A percentile compares a stretch with the other conserved stretches of the same genome.
phyloP scores from a whole-genome alignment of 2,329 filamentous ascomycete species.

The Phaeomoniella chlamydospora region DNA sequence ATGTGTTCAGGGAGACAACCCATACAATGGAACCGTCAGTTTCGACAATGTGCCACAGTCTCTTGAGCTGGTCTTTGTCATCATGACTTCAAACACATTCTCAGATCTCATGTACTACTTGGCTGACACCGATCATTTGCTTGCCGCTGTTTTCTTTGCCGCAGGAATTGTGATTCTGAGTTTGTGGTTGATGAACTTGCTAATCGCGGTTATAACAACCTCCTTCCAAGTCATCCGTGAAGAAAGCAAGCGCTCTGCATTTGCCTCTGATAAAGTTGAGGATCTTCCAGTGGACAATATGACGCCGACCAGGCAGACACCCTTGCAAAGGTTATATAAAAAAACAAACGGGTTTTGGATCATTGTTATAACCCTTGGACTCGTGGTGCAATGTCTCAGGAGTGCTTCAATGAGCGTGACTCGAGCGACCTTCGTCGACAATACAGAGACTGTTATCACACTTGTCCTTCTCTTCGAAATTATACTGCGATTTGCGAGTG shows the following conservation, averaged over 20 bases:
- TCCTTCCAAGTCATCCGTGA: slow-evolving; percentile 97
- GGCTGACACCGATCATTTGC: slow-evolving; percentile 78
- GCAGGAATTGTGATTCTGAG: slow-evolving; percentile 75
- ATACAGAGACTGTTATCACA: slow-evolving; percentile 62
- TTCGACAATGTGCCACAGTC: slow-evolving; percentile 94
- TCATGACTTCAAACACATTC: slow-evolving; percentile 98
- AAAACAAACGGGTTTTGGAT: slow-evolving; percentile 70
- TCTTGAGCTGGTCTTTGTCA: slow-evolving; percentile 85
- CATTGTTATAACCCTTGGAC: slow-evolving; percentile 59
- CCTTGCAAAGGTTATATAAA: slow-evolving; percentile 58
- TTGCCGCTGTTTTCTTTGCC: slow-evolving; percentile 64
- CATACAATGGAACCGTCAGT: slow-evolving; percentile 72
- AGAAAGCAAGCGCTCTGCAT: slow-evolving; percentile 87
- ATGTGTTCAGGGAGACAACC: slow-evolving; percentile 67
- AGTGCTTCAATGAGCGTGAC: slow-evolving; percentile 58
- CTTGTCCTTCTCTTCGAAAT: slow-evolving; percentile 71
- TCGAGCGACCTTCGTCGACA: slow-evolving; percentile 51
- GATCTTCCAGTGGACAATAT: slow-evolving; percentile 16
- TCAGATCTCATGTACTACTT: slow-evolving; percentile 90
- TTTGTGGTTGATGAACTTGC: slow-evolving; percentile 88
- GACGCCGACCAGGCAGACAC: slow-evolving; percentile 16
- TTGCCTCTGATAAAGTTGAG: slow-evolving; percentile 48
- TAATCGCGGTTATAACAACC: slow-evolving; percentile 93
- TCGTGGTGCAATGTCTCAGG: slow-evolving; percentile 65
- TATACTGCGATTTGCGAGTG: slow-evolving; percentile 56